Evolutionary conservation across 202 grass and related monocot genomes (phyloP).

Genomic region (Panicum hallii): DNA sequence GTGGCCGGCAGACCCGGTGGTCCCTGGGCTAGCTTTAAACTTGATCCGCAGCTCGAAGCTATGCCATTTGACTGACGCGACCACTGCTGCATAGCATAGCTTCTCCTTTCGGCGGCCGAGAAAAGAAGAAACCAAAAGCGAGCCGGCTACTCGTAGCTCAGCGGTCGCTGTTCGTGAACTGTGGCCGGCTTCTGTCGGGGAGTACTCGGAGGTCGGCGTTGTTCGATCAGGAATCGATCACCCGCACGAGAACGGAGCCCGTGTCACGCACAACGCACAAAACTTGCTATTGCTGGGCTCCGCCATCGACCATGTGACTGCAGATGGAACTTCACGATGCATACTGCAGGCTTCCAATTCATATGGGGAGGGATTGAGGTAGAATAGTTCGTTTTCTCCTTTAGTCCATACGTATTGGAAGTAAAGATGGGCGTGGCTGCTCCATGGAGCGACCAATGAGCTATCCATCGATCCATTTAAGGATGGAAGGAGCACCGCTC

Average conservation of each 20-base stretch:
- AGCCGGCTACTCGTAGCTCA: neutral
- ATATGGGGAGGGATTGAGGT: too few relatives aligned
- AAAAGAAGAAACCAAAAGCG: too few relatives aligned
- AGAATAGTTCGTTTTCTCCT: too few relatives aligned
- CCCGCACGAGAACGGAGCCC: too few relatives aligned
- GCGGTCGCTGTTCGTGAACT: neutral
- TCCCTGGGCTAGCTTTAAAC: neutral
- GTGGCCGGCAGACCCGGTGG: neutral
- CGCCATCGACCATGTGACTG: neutral
- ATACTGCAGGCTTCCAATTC: too few relatives aligned
- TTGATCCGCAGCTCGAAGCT: neutral
- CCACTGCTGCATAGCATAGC: neutral
- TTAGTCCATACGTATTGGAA: too few relatives aligned
- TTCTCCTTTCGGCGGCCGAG: neutral
- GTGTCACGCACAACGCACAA: neutral
- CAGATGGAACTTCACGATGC: too few relatives aligned
- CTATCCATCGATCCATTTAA: too few relatives aligned
- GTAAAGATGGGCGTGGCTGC: too few relatives aligned
- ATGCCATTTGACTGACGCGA: neutral
- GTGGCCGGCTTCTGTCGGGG: conserved; percentile 1
- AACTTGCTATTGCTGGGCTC: too few relatives aligned
- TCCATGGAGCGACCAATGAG: too few relatives aligned
- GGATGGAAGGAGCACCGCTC: too few relatives aligned
- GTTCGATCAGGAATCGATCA: neutral
- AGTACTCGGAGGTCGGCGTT: conserved; percentile 18